Evolutionary conservation across 2,329 filamentous ascomycete species (phyloP), one percentile per base, ranked within the genome.

Genomic region (Lecanosticta acicola): DNA sequence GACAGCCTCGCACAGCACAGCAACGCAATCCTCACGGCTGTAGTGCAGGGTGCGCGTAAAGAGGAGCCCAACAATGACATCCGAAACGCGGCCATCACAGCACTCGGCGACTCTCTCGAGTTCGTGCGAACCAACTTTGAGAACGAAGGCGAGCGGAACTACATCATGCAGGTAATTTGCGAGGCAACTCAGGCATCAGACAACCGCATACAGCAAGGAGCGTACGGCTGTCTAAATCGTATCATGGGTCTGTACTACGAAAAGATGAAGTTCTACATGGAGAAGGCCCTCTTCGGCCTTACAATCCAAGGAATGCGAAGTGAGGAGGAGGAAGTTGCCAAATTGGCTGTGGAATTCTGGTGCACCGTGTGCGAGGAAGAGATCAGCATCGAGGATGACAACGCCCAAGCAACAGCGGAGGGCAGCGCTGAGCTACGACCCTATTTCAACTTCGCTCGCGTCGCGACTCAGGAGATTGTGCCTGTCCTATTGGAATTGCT

Each of bases 181-280:
- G 93, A 98, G 75, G 93, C 93, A 59, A 98, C 93, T 45, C 93
- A 98, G 73, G 89, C 91, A 59, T 78, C 85, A 1, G 93, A 98
- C 68, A 80, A 79, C 48, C 81, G 89, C 65, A 94, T 98, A 68
- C 90, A 97, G 71, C 88, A 95, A 67, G 90, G 89, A 51, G 87
- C 93, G 35, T 98, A 96, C 67, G 93, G 93, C 60, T 97, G 93
- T 68, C 74, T 98, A 58, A 98, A 98, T 79, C 83, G 93, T 63
- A 97, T 98, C 69, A 98, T 98, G 93, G 87, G 80, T 50, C 80
- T 96, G 54, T 98, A 98, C 77, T 98, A 98, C 69, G 93, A 98
- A 63, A 94, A 96, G 74, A 98, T 98, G 93, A 85, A 90, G 62
- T 98, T 96, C 72, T 98, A 98, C 75, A 98, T 98, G 93, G 93